Conservation (phyloP, 2,329 filamentous ascomycete genomes). For the Talaromyces sp. region DNA sequence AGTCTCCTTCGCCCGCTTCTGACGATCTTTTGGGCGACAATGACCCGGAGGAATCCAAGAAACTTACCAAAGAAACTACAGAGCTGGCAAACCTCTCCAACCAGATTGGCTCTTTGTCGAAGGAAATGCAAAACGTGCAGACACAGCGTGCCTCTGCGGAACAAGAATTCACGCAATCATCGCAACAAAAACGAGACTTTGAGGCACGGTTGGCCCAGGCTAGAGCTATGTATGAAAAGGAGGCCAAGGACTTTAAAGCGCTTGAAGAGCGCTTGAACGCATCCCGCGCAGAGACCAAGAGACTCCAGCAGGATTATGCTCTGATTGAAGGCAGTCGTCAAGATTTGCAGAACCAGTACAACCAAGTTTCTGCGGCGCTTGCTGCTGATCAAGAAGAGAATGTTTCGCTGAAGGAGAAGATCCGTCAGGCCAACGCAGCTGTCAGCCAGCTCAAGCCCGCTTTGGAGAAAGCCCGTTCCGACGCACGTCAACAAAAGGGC, state of each 20-base stretch:
- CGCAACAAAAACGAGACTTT: constrained; percentile 85
- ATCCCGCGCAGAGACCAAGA: constrained; percentile 74
- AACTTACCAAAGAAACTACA: constrained; percentile 79
- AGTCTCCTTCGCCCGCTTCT: constrained; percentile 48
- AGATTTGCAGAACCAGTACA: constrained; percentile 77
- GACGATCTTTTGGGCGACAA: constrained; percentile 90
- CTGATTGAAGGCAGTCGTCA: constrained; percentile 74
- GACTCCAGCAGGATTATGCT: constrained; percentile 76
- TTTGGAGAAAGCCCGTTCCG: constrained; percentile 86
- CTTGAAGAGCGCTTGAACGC: constrained; percentile 76
- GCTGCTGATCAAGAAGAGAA: constrained; percentile 90
- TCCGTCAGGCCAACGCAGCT: constrained; percentile 75
- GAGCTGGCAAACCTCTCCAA: constrained; percentile 95
- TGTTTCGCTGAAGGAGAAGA: constrained; percentile 75
- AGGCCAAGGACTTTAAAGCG: constrained; percentile 77
- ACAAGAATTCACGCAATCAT: constrained; percentile 74
- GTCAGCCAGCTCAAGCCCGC: constrained; percentile 80
- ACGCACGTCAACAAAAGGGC: constrained; percentile 92
- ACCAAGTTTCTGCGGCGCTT: constrained; percentile 66
- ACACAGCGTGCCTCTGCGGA: constrained; percentile 73
- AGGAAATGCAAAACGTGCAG: constrained; percentile 91
- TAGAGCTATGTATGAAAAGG: constrained; percentile 83
- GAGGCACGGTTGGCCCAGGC: constrained; percentile 84
- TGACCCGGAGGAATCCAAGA: constrained; percentile 82
- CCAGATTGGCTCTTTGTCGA: constrained; percentile 83